Conservation (phyloP, 306 rosid species). For the Castanopsis chinensis region DNA sequence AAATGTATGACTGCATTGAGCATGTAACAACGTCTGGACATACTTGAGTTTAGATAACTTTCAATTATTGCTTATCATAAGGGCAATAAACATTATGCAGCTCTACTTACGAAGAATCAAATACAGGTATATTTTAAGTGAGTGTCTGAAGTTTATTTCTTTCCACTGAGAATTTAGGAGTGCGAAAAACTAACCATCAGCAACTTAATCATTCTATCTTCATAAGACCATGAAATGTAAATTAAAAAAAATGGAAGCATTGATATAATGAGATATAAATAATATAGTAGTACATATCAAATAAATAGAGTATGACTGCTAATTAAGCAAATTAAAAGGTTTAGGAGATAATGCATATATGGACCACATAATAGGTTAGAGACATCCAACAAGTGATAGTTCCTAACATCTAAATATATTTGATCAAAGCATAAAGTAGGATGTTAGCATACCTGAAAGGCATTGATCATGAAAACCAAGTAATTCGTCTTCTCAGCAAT, state of each 20-base stretch:
- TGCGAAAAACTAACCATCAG: neutral
- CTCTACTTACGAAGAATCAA: neutral
- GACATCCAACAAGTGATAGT: neutral
- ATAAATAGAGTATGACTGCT: neutral
- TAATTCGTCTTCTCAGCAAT: conserved; percentile 93
- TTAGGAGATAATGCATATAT: neutral
- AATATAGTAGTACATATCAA: neutral
- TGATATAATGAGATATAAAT: neutral
- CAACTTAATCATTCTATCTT: neutral
- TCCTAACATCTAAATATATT: neutral
- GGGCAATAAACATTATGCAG: neutral
- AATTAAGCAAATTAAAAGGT: neutral
- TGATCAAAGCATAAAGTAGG: conserved; percentile 5
- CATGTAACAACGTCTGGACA: neutral
- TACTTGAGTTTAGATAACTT: neutral
- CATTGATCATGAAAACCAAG: conserved; percentile 93
- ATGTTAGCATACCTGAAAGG: conserved; percentile 72
- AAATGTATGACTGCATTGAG: neutral
- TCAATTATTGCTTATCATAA: neutral
- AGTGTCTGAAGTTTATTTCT: neutral
- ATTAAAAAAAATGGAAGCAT: neutral
- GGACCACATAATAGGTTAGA: neutral
- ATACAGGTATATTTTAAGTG: neutral
- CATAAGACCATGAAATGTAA: neutral
- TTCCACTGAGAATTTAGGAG: neutral